Evolutionary conservation across 441 rosid species (phyloP), one percentile per base, ranked within the genome.

Genomic region (Jatropha multifida): DNA sequence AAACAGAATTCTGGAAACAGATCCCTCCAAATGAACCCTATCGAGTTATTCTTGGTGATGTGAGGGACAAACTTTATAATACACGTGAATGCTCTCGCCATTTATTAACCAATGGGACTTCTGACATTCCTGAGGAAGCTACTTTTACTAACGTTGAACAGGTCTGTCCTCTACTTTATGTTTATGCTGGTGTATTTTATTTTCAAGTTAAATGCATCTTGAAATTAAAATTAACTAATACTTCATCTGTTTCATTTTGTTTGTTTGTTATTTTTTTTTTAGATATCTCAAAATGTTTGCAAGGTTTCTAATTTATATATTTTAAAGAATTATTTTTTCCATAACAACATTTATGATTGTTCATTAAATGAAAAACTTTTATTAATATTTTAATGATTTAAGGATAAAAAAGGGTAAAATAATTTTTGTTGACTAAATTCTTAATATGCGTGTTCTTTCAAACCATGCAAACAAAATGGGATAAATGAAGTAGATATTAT

Each of bases 31-130:
- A 65, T 13, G 98, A 95, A 72, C 98, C 99, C 20, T 95, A 95
- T 68, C 95, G 99, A 77, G 98, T 95, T 80, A 78, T 95, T 83
- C 96, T 94, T 69, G 99, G 94, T 67, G 92, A 90, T 40, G 86
- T 94, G 74, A 90, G 98, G 80, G 99, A 93, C 75, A 94, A 88
- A 77, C 81, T 94, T 62, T 91, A 94, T 78, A 81, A 86, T 49
- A 91, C 99, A 73, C 94, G 98, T 69, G 99, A 94, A 80, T 93
- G 96, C 68, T 80, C 97, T 79, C 96, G 94, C 54, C 97, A 89
- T 54, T 74, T 91, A 74, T 83, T 94, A 48, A 77, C 94, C 49
- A 84, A 80, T 76, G 90, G 94, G 49, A 79, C 73, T 73, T 94
- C 99, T 38, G 99, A 94, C 15, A 88, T 93, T 81, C 92, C 97